Base-by-base conservation (phyloP, 768 basidiomycete genomes). In the Crepidotus variabilis region DNA sequence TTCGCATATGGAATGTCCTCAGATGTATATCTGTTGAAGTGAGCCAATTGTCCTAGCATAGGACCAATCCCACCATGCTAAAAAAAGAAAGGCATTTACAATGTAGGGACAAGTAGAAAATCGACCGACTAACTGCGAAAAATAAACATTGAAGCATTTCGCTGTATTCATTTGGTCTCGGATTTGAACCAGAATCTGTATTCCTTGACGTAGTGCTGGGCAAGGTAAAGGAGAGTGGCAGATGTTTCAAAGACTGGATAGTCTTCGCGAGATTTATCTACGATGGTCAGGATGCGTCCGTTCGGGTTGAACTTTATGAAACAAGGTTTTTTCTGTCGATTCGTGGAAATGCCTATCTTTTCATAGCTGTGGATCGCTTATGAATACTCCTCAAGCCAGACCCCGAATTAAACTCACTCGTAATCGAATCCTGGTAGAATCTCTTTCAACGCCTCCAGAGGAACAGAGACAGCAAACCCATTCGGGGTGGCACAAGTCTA, bases 31-130 rank as follows among this genome's bases (percentile, higher is more conserved):
- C 70, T 69, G 54, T 72, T 75, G 73, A 92, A 94, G 72, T 91
- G 88, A 65, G 84, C 81, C 10, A 88, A 86, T 72, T 91, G 88
- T 28, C 90, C 88, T 75, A 93, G 90, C 89, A 92, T 94, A n/a
- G 91, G 90, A 23, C 90, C 90, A 21, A 91, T 69, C 22, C 87
- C 90, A 1, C 88, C 90, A 65, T 91, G 88, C 86, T 90, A 66
- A 24, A 45, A 20, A 43, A 50, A 43, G 10, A n/a, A n/a, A n/a
- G n/a, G n/a, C n/a, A n/a, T n/a, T n/a, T n/a, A n/a, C n/a, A n/a
- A n/a, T n/a, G n/a, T n/a, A n/a, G n/a, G n/a, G n/a, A n/a, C n/a
- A n/a, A n/a, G n/a, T n/a, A n/a, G n/a, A 51, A 47, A 11, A n/a
- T 23, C n/a, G n/a, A n/a, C n/a, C 32, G 16, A 58, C 67, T 55